A percentile compares a stretch with the other conserved stretches of the same genome.
phyloP scores from a whole-genome alignment of 257 asterid genomes.

The Agastache rugosa region DNA sequence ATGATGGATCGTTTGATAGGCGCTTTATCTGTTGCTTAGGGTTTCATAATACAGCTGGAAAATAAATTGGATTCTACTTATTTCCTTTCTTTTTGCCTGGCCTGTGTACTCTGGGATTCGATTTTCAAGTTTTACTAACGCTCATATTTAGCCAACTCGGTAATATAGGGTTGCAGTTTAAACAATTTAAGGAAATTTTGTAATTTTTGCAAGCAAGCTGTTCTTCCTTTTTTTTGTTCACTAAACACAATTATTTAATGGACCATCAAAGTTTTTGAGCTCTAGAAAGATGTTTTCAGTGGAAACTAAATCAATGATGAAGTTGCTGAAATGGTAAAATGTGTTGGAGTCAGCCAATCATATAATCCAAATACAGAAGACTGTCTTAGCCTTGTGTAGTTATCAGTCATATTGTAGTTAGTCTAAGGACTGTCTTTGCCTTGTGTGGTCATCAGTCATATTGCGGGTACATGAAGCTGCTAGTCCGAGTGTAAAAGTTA shows the following conservation, averaged over 20 bases:
- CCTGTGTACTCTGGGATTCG: not conserved
- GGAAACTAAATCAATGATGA: not conserved
- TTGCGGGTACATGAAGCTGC: not conserved
- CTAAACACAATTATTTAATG: not conserved
- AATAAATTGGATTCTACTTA: not conserved
- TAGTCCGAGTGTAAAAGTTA: not conserved
- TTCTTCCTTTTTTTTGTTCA: not conserved
- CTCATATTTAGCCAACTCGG: not conserved
- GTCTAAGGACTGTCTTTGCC: not conserved
- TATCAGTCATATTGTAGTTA: not conserved
- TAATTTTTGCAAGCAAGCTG: too few relatives aligned
- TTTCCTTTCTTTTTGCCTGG: not conserved
- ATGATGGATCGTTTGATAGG: not conserved
- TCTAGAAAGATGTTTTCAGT: not conserved
- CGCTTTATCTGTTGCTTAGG: not conserved
- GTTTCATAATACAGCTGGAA: not conserved
- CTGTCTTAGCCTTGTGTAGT: not conserved
- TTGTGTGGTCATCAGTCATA: not conserved
- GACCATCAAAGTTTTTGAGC: not conserved
- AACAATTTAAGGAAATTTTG: not conserved
- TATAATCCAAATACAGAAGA: not conserved
- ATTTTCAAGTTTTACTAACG: not conserved
- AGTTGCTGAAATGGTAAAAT: not conserved
- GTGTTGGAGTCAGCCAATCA: not conserved
- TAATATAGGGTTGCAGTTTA: not conserved